Percentiles rank a stretch among this genome's conserved stretches.
These are phyloP conservation scores for Erysimum pusillum DNA, from an alignment of 441 rosid genomes.

Conservation along the genomic window DNA sequence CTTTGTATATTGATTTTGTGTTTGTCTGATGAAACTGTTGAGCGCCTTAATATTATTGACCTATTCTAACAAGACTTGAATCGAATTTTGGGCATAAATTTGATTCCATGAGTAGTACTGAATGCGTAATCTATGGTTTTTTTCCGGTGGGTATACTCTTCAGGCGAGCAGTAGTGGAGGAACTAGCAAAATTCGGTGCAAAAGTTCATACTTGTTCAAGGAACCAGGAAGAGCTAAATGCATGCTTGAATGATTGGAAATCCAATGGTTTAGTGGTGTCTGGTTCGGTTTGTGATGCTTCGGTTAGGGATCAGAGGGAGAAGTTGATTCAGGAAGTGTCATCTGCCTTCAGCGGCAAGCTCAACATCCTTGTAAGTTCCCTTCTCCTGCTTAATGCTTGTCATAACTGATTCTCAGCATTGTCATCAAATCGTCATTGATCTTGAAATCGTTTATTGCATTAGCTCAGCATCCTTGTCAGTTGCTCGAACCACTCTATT, in stretches of 20 bases:
- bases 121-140: conserved; percentile 14
- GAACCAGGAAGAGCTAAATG: conserved; percentile 58
- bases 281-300: conserved; percentile 71
- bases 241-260: conserved; percentile 63
- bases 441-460: background rate
- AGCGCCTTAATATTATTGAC: background rate
- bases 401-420: background rate
- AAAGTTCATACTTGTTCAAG: conserved; percentile 71
- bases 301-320: conserved; percentile 56
- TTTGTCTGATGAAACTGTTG: conserved; percentile 2
- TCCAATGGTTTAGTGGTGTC: conserved; percentile 58
- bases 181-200: conserved; percentile 68
- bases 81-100: background rate
- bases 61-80: background rate
- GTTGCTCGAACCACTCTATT: conserved; percentile 19
- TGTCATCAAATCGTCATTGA: background rate
- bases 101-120: background rate
- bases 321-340: conserved; percentile 55
- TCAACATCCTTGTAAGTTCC: conserved; percentile 65
- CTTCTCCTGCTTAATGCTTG: background rate
- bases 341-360: conserved; percentile 59
- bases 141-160: background rate
- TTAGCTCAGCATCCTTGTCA: conserved; percentile 55
- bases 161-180: conserved; percentile 69
- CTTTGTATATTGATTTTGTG: background rate